A percentile compares a stretch with the other conserved stretches of the same genome.
These are phyloP conservation scores for Cercospora sp. DNA, from an alignment of 2,329 filamentous ascomycete species.

Conservation along the genomic window DNA sequence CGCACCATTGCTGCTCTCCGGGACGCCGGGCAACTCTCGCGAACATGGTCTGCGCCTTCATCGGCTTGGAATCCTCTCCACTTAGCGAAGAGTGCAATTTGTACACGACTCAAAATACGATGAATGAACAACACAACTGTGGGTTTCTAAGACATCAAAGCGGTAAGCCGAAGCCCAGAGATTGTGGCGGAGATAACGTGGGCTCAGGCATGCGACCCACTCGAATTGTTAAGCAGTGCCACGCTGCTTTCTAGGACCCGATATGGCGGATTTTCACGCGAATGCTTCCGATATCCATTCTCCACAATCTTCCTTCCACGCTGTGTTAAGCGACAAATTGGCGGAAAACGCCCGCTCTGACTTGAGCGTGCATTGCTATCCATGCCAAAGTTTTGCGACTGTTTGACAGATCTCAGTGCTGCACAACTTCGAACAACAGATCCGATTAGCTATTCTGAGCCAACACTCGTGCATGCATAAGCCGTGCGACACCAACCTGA, in stretches of 20 bases:
- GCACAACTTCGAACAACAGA: neutral
- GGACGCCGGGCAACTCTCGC: neutral
- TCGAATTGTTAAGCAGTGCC: conserved; percentile 8
- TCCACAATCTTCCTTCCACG: neutral
- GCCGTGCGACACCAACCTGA: neutral
- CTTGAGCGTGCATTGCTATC: neutral
- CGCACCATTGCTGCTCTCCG: neutral
- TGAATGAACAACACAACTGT: neutral
- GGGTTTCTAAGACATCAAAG: neutral
- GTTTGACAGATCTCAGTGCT: neutral
- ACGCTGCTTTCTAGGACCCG: neutral
- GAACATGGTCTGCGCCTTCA: neutral
- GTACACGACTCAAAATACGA: neutral
- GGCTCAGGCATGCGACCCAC: neutral
- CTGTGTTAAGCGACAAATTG: neutral
- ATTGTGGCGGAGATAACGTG: neutral
- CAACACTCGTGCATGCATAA: neutral
- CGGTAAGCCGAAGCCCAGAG: conserved; percentile 1
- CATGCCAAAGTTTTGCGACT: neutral
- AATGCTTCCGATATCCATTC: neutral
- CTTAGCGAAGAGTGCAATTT: neutral
- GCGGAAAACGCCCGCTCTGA: conserved; percentile 1
- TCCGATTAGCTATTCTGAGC: neutral
- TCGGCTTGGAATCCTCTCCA: neutral
- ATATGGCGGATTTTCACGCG: neutral